Conservation (phyloP, 176 grass and related monocot genomes). For the Urochloa ruziziensis region DNA sequence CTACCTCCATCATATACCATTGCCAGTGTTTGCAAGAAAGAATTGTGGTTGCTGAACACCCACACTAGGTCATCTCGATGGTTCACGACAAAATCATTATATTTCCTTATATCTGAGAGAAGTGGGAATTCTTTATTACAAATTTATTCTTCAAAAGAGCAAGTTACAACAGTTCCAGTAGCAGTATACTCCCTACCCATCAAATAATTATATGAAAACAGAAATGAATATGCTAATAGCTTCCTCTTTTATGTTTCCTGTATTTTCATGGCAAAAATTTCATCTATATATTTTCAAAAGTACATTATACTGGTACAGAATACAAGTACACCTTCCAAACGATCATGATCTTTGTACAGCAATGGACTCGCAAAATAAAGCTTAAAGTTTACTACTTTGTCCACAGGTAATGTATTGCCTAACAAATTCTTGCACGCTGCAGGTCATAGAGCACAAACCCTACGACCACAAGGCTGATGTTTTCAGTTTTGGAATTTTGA, state of each 20-base stretch:
- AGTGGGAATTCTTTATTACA: background rate
- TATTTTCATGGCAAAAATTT: background rate
- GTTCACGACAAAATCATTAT: background rate
- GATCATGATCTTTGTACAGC: background rate
- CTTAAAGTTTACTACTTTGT: background rate
- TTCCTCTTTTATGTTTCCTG: background rate
- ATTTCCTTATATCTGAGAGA: background rate
- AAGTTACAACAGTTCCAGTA: background rate
- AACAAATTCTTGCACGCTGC: slow-evolving; percentile 12
- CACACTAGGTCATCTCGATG: background rate
- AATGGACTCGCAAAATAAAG: slow-evolving; percentile 12
- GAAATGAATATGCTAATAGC: background rate
- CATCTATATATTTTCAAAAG: background rate
- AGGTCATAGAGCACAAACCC: slow-evolving; percentile 99
- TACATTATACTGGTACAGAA: background rate
- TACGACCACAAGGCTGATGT: slow-evolving; percentile 99
- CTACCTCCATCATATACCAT: background rate
- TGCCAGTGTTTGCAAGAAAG: slow-evolving; percentile 20
- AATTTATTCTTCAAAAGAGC: background rate
- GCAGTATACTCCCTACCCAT: background rate
- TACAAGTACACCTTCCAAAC: slow-evolving; percentile 5
- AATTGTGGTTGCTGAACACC: background rate
- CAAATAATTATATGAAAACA: background rate
- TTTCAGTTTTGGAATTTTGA: slow-evolving; percentile 97
- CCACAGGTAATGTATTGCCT: background rate